phyloP scores from a whole-genome alignment of 2,329 filamentous ascomycete genomes.

The Rosellinia necatrix region DNA sequence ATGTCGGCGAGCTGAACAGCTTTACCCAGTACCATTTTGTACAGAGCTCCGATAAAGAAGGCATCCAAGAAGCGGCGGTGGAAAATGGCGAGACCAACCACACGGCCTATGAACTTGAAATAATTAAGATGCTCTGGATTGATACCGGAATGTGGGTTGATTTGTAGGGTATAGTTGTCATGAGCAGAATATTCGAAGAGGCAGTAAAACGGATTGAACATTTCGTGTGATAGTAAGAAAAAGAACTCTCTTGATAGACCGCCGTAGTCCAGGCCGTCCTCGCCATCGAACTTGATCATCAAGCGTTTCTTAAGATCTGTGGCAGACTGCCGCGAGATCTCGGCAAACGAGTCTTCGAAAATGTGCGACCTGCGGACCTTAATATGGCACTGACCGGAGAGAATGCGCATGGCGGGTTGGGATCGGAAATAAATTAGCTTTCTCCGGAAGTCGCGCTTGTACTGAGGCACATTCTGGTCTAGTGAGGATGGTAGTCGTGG shows the following conservation, averaged over 20 bases:
- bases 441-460: conserved; percentile 97
- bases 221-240: conserved; percentile 98
- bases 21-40: conserved; percentile 99
- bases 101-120: conserved; percentile 98
- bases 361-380: conserved; percentile 97
- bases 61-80: conserved; percentile 96
- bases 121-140: conserved; percentile 99
- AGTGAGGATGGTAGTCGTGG: conserved; percentile 92
- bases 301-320: conserved; percentile 96
- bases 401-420: conserved; percentile 91
- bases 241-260: conserved; percentile 98
- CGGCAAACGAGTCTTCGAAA: conserved; percentile 97
- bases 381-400: conserved; percentile 96
- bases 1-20: conserved; percentile 90
- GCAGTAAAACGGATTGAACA: conserved; percentile 99
- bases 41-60: conserved; percentile 98
- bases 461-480: conserved; percentile 97
- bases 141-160: conserved; percentile 98
- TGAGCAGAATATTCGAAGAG: conserved; percentile 99
- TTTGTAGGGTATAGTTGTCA: conserved; percentile 99
- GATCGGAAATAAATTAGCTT: conserved; percentile 99
- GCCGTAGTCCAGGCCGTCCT: conserved; percentile 97
- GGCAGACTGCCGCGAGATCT: conserved; percentile 95
- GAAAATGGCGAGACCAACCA: conserved; percentile 97
- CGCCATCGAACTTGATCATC: conserved; percentile 99